Evolutionary conservation across 148 eudicot genomes (phyloP).

Genomic region (Limonium bicolor): DNA sequence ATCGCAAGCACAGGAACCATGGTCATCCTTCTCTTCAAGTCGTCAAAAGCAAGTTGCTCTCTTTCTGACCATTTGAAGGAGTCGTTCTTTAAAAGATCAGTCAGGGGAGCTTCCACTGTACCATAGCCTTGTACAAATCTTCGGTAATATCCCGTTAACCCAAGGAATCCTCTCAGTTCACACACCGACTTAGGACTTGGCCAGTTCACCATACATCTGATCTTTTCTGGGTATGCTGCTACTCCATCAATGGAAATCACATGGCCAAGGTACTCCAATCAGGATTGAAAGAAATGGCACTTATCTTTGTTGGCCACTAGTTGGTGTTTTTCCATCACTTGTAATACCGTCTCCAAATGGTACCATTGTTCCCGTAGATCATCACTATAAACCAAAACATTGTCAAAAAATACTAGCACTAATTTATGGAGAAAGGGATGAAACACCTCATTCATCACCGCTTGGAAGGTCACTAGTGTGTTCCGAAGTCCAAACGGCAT

Average conservation of each 20-base stretch:
- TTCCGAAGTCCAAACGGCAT: too few relatives aligned
- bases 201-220: too few relatives aligned
- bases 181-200: not conserved
- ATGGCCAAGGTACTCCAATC: not conserved
- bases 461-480: not conserved
- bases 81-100: not conserved
- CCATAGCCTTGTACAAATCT: not conserved
- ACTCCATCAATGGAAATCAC: not conserved
- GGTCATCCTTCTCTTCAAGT: not conserved
- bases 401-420: not conserved
- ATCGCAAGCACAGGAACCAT: not conserved
- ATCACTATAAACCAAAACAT: not conserved
- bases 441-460: not conserved
- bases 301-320: not conserved
- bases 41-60: not conserved
- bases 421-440: too few relatives aligned
- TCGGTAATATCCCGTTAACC: not conserved
- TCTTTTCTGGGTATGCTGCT: not conserved
- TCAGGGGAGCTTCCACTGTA: not conserved
- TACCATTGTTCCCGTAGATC: not conserved
- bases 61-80: not conserved
- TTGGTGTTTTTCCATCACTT: not conserved
- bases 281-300: too few relatives aligned
- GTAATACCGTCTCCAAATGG: not conserved
- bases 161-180: not conserved